A percentile compares a stretch with the other conserved stretches of the same genome.
These are phyloP conservation scores for Phytophthora pinifolia DNA, from an alignment of 352 stramenopile species.

Conservation along the genomic window DNA sequence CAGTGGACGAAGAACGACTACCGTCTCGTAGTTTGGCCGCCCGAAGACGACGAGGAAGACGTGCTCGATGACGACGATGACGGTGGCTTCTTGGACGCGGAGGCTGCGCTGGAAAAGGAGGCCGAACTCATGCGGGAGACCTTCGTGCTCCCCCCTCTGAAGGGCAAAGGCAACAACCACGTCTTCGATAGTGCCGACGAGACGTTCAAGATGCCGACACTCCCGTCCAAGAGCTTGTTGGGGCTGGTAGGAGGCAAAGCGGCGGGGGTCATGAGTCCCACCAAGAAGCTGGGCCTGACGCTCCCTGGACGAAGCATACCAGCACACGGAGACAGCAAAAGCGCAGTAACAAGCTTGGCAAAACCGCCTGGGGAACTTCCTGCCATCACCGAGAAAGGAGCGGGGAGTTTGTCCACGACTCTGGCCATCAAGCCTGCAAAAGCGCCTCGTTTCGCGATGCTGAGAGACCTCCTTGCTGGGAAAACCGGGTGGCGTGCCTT, in stretches of 20 bases:
- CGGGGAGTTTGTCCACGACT: background rate
- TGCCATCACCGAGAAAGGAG: constrained; percentile 10
- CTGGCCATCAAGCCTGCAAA: constrained; percentile 21
- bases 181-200: constrained; percentile 60
- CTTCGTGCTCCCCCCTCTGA: constrained; percentile 78
- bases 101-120: constrained; percentile 72
- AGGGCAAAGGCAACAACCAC: constrained; percentile 53
- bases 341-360: background rate
- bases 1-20: constrained; percentile 87
- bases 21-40: constrained; percentile 78
- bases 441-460: constrained; percentile 32
- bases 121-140: constrained; percentile 71
- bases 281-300: constrained; percentile 17
- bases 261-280: constrained; percentile 15
- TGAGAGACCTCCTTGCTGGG: constrained; percentile 39
- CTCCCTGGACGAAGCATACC: constrained; percentile 21
- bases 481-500: constrained; percentile 30
- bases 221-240: constrained; percentile 56
- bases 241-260: constrained; percentile 17
- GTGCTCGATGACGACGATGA: constrained; percentile 78
- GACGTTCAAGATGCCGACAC: constrained; percentile 79
- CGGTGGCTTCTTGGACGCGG: constrained; percentile 47
- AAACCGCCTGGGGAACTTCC: constrained; percentile 7
- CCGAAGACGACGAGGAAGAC: constrained; percentile 80
- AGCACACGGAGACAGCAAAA: constrained; percentile 5